Percentiles rank a stretch among this genome's conserved stretches.
These are phyloP conservation scores for Citrus maxima DNA, from an alignment of 345 rosid species.

Conservation along the genomic window DNA sequence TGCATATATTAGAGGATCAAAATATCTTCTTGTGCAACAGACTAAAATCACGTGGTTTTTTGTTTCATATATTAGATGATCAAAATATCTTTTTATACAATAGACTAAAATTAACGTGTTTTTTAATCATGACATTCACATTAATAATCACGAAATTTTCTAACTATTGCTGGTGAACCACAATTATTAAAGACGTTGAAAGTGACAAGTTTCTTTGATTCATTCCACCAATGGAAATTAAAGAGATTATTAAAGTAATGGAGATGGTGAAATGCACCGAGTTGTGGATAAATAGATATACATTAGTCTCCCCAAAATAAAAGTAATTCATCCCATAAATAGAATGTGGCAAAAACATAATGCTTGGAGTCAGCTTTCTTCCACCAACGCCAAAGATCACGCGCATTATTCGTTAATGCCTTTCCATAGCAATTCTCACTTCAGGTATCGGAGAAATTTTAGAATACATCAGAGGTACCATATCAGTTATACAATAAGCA, in stretches of 20 bases:
- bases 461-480: rapidly evolving
- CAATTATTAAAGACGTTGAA: neutral
- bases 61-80: constrained; percentile 44
- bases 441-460: no score
- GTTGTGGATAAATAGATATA: neutral
- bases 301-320: no score
- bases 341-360: no score
- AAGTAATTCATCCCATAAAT: no score
- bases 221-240: no score
- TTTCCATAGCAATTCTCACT: no score
- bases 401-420: no score
- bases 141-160: neutral
- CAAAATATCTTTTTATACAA: constrained; percentile 22
- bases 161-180: neutral
- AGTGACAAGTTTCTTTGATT: neutral
- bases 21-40: constrained; percentile 37
- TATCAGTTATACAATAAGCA: rapidly evolving
- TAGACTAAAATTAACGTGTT: constrained; percentile 45
- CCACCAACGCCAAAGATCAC: no score
- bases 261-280: neutral
- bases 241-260: neutral
- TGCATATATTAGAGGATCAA: constrained; percentile 54
- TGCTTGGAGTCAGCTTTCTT: no score
- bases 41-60: no score
- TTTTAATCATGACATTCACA: neutral